Evolutionary conservation across 73 alveolate genomes (phyloP).

Genomic region (Stentor coeruleus): DNA sequence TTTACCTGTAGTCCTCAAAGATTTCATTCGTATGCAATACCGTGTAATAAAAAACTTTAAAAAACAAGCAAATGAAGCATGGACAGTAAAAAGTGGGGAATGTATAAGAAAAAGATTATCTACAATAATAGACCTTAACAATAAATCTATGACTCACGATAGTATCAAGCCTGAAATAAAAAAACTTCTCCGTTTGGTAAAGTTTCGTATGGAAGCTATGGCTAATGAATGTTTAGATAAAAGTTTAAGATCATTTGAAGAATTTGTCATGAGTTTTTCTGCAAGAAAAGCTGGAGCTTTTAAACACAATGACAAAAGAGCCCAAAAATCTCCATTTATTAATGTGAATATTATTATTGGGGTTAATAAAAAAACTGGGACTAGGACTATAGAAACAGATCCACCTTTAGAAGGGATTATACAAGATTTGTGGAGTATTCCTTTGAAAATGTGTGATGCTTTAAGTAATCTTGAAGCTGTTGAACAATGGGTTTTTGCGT

Average conservation of each 20-base stretch:
- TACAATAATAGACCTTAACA: not conserved
- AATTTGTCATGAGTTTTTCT: not conserved
- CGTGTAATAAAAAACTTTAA: not conserved
- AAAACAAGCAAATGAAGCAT: not conserved
- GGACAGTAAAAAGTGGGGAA: not conserved
- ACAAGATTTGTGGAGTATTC: not conserved
- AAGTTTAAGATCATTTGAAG: not conserved
- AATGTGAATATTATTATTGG: not conserved
- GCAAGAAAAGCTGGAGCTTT: not conserved
- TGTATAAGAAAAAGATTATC: not conserved
- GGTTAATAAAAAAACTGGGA: not conserved
- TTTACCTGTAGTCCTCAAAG: not conserved
- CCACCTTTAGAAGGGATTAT: constrained; percentile 7
- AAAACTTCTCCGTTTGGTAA: not conserved
- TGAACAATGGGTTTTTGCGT: constrained; percentile 18
- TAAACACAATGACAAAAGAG: not conserved
- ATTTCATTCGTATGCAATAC: not conserved
- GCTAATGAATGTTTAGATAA: not conserved
- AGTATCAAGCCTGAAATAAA: not conserved
- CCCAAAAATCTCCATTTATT: not conserved
- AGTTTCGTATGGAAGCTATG: constrained; percentile 6
- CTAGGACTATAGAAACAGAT: not conserved
- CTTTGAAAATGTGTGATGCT: not conserved
- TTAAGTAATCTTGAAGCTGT: not conserved
- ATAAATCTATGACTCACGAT: not conserved